Conservation (phyloP, 306 rosid genomes). For the Ormosia emarginata region DNA sequence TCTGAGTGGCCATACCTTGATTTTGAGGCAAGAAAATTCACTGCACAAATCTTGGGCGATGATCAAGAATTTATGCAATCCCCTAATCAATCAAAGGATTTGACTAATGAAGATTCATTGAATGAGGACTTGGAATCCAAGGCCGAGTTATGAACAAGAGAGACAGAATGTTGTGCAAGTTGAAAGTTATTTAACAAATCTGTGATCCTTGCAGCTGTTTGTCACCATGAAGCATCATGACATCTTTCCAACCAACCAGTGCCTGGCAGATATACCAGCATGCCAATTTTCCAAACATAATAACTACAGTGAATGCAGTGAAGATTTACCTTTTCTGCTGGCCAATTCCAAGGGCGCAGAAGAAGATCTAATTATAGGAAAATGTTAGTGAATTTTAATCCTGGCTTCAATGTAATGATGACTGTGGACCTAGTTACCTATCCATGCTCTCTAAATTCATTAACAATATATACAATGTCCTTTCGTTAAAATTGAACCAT, state of each 20-base stretch:
- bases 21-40: constrained; percentile 78
- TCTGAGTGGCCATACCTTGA: constrained; percentile 95
- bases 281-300: constrained; percentile 14
- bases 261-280: constrained; percentile 16
- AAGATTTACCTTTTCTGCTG: constrained; percentile 27
- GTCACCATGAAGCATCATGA: neutral
- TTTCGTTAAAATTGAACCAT: neutral
- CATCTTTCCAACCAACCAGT: constrained; percentile 2
- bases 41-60: constrained; percentile 73
- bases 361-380: constrained; percentile 19
- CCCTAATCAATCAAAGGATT: constrained; percentile 32
- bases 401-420: neutral
- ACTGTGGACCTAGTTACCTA: neutral
- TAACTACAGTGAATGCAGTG: constrained; percentile 12
- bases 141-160: constrained; percentile 66
- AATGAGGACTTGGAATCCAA: constrained; percentile 61
- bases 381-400: neutral
- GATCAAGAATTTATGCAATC: constrained; percentile 47
- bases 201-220: constrained; percentile 12
- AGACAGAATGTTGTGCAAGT: neutral
- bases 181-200: neutral
- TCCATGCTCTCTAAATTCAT: neutral
- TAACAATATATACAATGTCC: neutral
- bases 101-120: constrained; percentile 13
- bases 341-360: neutral